A percentile compares a stretch with the other conserved stretches of the same genome.
These are phyloP conservation scores for Salix caprea DNA, from an alignment of 345 rosid genomes.

Conservation along the genomic window DNA sequence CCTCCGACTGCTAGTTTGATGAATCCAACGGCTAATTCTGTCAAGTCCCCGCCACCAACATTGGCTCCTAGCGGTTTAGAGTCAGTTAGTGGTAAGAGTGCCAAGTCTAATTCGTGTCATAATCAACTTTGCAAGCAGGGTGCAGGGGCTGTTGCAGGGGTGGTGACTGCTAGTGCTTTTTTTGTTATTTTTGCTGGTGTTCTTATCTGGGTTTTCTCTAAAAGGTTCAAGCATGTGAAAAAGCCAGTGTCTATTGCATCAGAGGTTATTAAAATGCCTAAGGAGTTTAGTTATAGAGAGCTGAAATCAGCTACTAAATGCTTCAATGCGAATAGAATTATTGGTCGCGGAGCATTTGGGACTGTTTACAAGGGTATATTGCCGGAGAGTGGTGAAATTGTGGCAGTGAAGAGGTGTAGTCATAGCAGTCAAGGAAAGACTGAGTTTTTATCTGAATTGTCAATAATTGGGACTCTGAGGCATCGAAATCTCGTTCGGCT, in stretches of 20 bases:
- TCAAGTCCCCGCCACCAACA: slow-evolving; percentile 59
- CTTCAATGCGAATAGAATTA: slow-evolving; percentile 61
- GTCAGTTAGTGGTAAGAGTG: slow-evolving; percentile 14
- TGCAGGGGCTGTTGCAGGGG: slow-evolving; percentile 95
- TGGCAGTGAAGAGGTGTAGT: slow-evolving; percentile 90
- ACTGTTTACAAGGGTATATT: slow-evolving; percentile 84
- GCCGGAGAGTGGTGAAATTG: slow-evolving; percentile 58
- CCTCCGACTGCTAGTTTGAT: slow-evolving; percentile 58
- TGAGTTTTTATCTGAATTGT: slow-evolving; percentile 80
- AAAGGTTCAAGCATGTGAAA: slow-evolving; percentile 43
- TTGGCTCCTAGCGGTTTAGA: slow-evolving; percentile 41
- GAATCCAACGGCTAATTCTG: slow-evolving; percentile 69
- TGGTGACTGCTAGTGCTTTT: slow-evolving; percentile 87
- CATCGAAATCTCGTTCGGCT: slow-evolving; percentile 88
- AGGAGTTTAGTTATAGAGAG: slow-evolving; percentile 84
- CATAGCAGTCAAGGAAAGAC: slow-evolving; percentile 80
- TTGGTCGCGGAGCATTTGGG: slow-evolving; percentile 94
- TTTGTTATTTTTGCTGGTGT: slow-evolving; percentile 71
- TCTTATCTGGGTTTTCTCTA: slow-evolving; percentile 69
- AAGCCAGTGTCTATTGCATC: slow-evolving; percentile 63
- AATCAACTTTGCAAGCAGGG: slow-evolving; percentile 79
- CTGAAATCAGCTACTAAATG: slow-evolving; percentile 72
- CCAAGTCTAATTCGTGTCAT: slow-evolving; percentile 49
- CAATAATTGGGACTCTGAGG: slow-evolving; percentile 77
- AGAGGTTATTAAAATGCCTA: slow-evolving; percentile 81